Conservation (phyloP, 805 yeast species). For the Sugiyamaella marilandica region DNA sequence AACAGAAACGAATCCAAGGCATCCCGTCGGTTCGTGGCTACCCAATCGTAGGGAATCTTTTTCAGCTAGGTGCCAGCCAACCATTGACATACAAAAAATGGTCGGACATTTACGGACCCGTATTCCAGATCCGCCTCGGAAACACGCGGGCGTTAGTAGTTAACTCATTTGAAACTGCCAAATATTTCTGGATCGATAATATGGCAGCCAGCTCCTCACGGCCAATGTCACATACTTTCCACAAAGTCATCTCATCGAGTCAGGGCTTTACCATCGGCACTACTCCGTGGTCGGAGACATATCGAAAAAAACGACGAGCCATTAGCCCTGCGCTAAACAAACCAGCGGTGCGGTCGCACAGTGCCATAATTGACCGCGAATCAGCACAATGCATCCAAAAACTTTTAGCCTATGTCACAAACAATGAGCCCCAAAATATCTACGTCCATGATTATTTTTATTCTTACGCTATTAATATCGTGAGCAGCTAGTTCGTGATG, state of each 20-base stretch:
- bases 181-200: conserved; percentile 48
- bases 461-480: conserved; percentile 36
- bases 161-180: conserved; percentile 55
- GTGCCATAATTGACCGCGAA: conserved; percentile 35
- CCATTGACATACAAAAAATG: conserved; percentile 45
- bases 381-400: conserved; percentile 32
- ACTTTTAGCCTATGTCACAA: conserved; percentile 18
- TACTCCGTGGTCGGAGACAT: conserved; percentile 40
- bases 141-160: conserved; percentile 54
- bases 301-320: conserved; percentile 35
- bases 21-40: conserved; percentile 42
- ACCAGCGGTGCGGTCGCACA: conserved; percentile 35
- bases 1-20: conserved; percentile 24
- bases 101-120: conserved; percentile 38
- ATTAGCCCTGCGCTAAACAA: conserved; percentile 39
- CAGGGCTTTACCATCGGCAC: conserved; percentile 42
- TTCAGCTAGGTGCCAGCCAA: conserved; percentile 45
- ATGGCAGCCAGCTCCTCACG: conserved; percentile 58
- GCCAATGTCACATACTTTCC: conserved; percentile 65
- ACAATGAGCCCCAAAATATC: conserved; percentile 25
- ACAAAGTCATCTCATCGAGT: conserved; percentile 48
- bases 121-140: conserved; percentile 65
- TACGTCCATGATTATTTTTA: conserved; percentile 33
- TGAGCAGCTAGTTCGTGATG: conserved; percentile 50
- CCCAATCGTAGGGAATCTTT: conserved; percentile 51